Evolutionary conservation across 1,284 basidiomycete genomes (phyloP), one percentile per base, ranked within the genome.

Genomic region (Ustilago cynodontis): DNA sequence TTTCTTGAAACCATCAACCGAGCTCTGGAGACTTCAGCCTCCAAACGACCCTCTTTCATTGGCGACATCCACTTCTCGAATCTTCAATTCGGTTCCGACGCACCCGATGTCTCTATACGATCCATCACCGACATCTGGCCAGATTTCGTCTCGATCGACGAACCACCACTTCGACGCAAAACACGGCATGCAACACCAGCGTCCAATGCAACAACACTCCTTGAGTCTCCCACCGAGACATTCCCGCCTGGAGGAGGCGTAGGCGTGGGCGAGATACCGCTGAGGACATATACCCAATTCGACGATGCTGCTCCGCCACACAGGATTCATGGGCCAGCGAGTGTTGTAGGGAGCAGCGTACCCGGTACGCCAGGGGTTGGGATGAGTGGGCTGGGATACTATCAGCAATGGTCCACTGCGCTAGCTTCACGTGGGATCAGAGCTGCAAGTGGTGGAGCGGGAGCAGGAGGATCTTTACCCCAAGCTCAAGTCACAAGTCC

Each of bases 61-160:
- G 96, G 96, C 0, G 94, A 94, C 16, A 90, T 98, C 66, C 90
- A 91, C 69, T 90, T 98, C 66, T 92, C 91, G 5, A 90, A 91
- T 2, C 90, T 98, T 62, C 93, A 94, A 61, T 95, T 99, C 86
- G 96, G 96, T 33, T 90, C 91, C 0, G 88, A 89, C 26, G 86
- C 91, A 4, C 96, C 97, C 2, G 92, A 95, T 69, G 89, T 97
- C 41, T 92, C 96, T 85, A 90, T 99, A 65, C 91, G 94, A 65
- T 95, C 98, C 87, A 88, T 99, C 65, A 90, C 94, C 54, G 95
- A 98, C 87, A 94, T 98, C 64, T 94, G 96, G 88, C 91, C 91
- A 43, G 95, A 96, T 84, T 98, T 98, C 83, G 73, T 77, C 14
- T 73, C 66, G 45, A 65, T 70, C 54, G 75, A 77, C 45, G 63